Conservation (phyloP, 1,284 basidiomycete genomes). For the Cystobasidium pallidum region DNA sequence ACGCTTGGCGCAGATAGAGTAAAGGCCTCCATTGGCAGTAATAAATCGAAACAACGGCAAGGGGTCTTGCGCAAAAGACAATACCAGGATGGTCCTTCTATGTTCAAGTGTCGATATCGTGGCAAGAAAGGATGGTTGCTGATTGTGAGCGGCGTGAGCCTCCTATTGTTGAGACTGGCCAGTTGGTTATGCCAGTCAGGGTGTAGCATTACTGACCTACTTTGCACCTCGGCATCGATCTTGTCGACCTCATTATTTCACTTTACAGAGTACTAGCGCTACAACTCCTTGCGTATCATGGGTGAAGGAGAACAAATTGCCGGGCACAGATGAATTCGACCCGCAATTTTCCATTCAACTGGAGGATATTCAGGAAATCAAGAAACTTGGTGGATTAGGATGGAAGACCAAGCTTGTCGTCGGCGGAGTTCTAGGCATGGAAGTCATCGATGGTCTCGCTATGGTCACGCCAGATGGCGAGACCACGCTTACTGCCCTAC, state of each 20-base stretch:
- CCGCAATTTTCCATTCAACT: slow-evolving; percentile 52
- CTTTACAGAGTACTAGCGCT: slow-evolving; percentile 51
- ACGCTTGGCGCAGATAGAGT: slow-evolving; percentile 55
- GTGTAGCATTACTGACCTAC: background rate
- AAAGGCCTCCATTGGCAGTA: slow-evolving; percentile 53
- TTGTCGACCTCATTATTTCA: background rate
- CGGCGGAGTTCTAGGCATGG: slow-evolving; percentile 45
- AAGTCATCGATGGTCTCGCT: slow-evolving; percentile 48
- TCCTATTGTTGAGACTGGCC: background rate
- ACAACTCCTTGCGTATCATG: slow-evolving; percentile 55
- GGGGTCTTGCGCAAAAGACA: slow-evolving; percentile 52
- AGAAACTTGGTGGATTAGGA: slow-evolving; percentile 56
- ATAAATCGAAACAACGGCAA: slow-evolving; percentile 53
- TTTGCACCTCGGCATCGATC: background rate
- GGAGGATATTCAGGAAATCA: slow-evolving; percentile 54
- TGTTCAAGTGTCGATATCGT: slow-evolving; percentile 52
- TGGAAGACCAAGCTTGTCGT: slow-evolving; percentile 55
- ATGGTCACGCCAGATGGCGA: slow-evolving; percentile 50
- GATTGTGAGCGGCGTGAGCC: slow-evolving; percentile 47
- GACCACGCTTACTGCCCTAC: slow-evolving; percentile 55
- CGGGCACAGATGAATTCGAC: slow-evolving; percentile 41
- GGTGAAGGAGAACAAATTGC: slow-evolving; percentile 47
- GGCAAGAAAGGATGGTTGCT: slow-evolving; percentile 54
- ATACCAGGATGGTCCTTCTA: slow-evolving; percentile 51
- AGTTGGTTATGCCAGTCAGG: background rate